Percentiles rank a stretch among this genome's conserved stretches.
Conservation (phyloP, 768 basidiomycete species). For the Wakefieldia striispora region DNA sequence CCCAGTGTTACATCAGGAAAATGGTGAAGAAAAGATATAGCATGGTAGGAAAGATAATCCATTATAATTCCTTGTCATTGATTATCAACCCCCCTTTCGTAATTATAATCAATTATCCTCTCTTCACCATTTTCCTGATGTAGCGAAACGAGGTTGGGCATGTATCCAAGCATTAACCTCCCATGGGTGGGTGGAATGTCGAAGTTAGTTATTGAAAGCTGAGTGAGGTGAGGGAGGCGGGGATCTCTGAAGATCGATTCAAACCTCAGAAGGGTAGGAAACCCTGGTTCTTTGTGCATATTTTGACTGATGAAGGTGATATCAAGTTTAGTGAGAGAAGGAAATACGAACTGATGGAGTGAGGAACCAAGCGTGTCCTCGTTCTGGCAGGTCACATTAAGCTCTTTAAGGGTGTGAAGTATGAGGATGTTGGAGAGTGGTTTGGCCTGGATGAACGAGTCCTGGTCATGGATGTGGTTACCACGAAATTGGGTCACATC, state of each 20-base stretch:
- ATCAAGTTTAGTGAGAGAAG: conserved; percentile 44
- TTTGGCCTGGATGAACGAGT: conserved; percentile 29
- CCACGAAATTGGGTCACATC: conserved; percentile 30
- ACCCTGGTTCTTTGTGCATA: conserved; percentile 16
- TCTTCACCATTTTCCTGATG: too few relatives aligned
- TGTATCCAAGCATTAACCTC: conserved; percentile 48
- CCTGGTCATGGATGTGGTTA: conserved; percentile 28
- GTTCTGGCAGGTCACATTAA: conserved; percentile 42
- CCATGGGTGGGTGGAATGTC: conserved; percentile 39
- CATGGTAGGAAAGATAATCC: too few relatives aligned
- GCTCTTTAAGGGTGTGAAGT: conserved; percentile 36
- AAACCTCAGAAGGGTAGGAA: conserved; percentile 43
- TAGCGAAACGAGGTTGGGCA: conserved; percentile 48
- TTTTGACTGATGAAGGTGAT: conserved; percentile 38
- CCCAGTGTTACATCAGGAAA: too few relatives aligned
- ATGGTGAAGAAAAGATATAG: too few relatives aligned
- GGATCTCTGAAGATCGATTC: conserved; percentile 58
- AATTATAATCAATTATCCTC: too few relatives aligned
- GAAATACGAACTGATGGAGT: conserved; percentile 44
- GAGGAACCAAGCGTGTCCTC: conserved; percentile 39
- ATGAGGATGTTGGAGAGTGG: conserved; percentile 29
- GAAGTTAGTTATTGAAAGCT: conserved; percentile 50
- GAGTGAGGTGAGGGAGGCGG: conserved; percentile 47
- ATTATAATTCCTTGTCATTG: too few relatives aligned
- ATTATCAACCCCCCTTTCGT: too few relatives aligned